Evolutionary conservation across 345 rosid species (phyloP), one percentile per base, ranked within the genome.

Genomic region (Arabis hirsuta): DNA sequence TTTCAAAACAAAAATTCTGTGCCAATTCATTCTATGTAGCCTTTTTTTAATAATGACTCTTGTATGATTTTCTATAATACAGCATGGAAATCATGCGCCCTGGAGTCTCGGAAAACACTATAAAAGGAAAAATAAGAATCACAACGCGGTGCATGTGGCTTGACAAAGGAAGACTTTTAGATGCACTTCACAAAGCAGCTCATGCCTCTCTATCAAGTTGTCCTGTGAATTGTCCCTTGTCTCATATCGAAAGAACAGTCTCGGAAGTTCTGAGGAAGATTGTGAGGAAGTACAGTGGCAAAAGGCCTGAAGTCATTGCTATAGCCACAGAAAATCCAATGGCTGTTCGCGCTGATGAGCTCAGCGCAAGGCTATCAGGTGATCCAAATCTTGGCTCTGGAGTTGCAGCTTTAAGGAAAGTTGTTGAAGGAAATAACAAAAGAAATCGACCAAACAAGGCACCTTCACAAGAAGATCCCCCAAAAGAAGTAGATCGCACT

Each of bases 141-240:
- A 88, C 97, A 14, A 95, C 99, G 8, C 89, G 97, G 24, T 91
- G 99, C 81, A 83, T 95, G 79, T 95, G 99, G 99, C 87, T 95
- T 71, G 99, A 95, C 79, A 91, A 91, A 78, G 96, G 99, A 67
- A 88, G 86, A 82, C 97, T 95, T 29, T 82, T 91, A 57, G 96
- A 91, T 71, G 92, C 92, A 55, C 92, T 95, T 54, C 81, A 90
- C 76, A 90, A 87, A 81, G 99, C 96, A 72, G 97, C 99, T 43
- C 90, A 88, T 76, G 99, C 94, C 59, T 81, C 97, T 53, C 85
- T 91, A 38, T 88, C 96, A 53, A 91, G 96, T 69, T 91, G 96
- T 82, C 96, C 97, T 32, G 88, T 86, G 66, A 88, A 72, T 34
- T 85, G 96, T 76, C 97, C 97, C 73, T 82, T 91, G 78, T 73